Evolutionary conservation across 2,329 filamentous ascomycete species (phyloP).

Genomic region (Mycogone perniciosa): DNA sequence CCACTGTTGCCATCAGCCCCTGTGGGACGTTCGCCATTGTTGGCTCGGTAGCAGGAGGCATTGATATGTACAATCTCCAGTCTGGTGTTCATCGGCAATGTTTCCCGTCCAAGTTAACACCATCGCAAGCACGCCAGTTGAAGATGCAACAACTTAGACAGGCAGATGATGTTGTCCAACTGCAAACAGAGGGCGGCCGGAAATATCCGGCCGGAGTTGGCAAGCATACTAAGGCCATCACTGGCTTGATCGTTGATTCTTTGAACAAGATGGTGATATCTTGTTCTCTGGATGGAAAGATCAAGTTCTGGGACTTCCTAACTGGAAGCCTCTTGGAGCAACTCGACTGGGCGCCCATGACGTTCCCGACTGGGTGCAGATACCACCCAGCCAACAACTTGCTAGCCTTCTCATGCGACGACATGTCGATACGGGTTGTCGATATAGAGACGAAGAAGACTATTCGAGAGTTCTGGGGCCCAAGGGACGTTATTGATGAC

Average conservation of each 20-base stretch:
- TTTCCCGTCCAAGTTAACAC: slow-evolving; percentile 75
- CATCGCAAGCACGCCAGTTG: slow-evolving; percentile 69
- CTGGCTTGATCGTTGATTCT: slow-evolving; percentile 81
- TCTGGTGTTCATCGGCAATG: slow-evolving; percentile 83
- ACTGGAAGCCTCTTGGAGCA: slow-evolving; percentile 73
- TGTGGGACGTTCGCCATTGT: slow-evolving; percentile 93
- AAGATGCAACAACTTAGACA: slow-evolving; percentile 58
- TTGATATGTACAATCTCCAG: slow-evolving; percentile 96
- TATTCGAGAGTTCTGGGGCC: slow-evolving; percentile 89
- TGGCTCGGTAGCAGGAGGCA: slow-evolving; percentile 72
- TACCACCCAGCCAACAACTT: slow-evolving; percentile 82
- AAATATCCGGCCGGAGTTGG: slow-evolving; percentile 50
- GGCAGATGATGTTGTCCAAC: slow-evolving; percentile 50
- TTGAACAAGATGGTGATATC: slow-evolving; percentile 82
- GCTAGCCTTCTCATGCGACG: slow-evolving; percentile 81
- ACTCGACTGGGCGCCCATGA: slow-evolving; percentile 73
- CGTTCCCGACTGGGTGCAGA: slow-evolving; percentile 66
- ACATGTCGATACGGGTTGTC: slow-evolving; percentile 79
- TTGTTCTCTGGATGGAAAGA: slow-evolving; percentile 80
- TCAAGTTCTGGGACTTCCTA: slow-evolving; percentile 98
- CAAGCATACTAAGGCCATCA: slow-evolving; percentile 75
- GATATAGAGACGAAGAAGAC: slow-evolving; percentile 87
- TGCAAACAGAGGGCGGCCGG: slow-evolving; percentile 40
- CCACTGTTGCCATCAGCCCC: slow-evolving; percentile 79
- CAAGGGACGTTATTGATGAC: slow-evolving; percentile 66